Evolutionary conservation across 179 eudicot species (phyloP).

Genomic region (Pouteria campechiana): DNA sequence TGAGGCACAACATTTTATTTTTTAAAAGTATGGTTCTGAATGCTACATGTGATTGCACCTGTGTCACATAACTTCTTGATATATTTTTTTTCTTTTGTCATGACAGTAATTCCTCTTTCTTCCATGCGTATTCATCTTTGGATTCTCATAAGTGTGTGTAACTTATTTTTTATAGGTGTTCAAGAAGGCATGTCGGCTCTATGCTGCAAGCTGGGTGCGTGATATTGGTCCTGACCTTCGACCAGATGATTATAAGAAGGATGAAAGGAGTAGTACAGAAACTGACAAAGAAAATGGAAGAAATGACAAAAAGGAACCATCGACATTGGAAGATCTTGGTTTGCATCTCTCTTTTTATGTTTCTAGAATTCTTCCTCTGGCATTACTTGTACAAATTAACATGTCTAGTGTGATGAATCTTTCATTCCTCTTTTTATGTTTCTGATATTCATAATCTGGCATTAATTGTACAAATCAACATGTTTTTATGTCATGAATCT

Average conservation of each 20-base stretch:
- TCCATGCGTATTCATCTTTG: not conserved
- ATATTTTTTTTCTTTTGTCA: not conserved
- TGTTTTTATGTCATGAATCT: too few species aligned
- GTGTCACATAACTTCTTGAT: not conserved
- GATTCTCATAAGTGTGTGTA: not conserved
- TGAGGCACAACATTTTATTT: too few species aligned
- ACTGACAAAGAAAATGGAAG: slow-evolving; percentile 16
- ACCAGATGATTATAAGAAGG: slow-evolving; percentile 59
- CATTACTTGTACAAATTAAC: too few species aligned
- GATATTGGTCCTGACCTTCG: slow-evolving; percentile 94
- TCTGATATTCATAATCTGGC: too few species aligned
- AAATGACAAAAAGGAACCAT: slow-evolving; percentile 39
- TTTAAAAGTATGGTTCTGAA: too few species aligned
- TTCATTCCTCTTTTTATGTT: too few species aligned
- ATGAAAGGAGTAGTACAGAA: slow-evolving; percentile 21
- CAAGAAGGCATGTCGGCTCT: slow-evolving; percentile 72
- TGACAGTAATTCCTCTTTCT: not conserved
- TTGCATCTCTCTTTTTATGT: slow-evolving; percentile 5
- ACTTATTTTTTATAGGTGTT: slow-evolving; percentile 61
- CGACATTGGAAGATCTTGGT: slow-evolving; percentile 84
- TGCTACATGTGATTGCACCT: too few species aligned
- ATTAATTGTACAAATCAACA: too few species aligned
- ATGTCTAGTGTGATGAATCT: too few species aligned
- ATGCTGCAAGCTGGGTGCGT: slow-evolving; percentile 83
- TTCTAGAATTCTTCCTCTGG: too few species aligned